Conservation (phyloP, 306 rosid species). For the Vigna angularis region DNA sequence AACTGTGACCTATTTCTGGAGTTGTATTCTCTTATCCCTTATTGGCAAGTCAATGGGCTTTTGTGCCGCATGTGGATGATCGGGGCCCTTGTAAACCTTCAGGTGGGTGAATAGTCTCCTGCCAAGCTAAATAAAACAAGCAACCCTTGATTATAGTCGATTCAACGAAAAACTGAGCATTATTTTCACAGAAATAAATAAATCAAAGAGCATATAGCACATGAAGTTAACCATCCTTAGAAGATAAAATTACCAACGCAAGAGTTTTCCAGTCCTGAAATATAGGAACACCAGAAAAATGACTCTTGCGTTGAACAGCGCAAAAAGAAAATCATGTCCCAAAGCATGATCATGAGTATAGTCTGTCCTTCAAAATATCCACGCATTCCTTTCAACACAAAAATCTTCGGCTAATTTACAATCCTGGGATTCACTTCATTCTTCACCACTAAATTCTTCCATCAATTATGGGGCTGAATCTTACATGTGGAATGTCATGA, state of each 20-base stretch:
- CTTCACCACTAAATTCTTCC: background rate
- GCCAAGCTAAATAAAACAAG: constrained; percentile 80
- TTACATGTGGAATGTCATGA: constrained; percentile 31
- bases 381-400: constrained; percentile 28
- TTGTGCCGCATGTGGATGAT: constrained; percentile 95
- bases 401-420: constrained; percentile 23
- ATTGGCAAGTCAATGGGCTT: constrained; percentile 81
- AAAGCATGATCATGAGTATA: background rate
- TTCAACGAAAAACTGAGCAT: constrained; percentile 21
- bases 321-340: background rate
- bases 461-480: constrained; percentile 11
- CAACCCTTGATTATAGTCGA: constrained; percentile 35
- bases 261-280: constrained; percentile 13
- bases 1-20: constrained; percentile 59
- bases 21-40: constrained; percentile 83
- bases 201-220: background rate
- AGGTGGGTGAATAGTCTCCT: constrained; percentile 88
- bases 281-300: constrained; percentile 8
- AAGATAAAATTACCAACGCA: constrained; percentile 8
- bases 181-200: background rate
- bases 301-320: background rate
- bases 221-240: constrained; percentile 26
- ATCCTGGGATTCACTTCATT: background rate
- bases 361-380: background rate
- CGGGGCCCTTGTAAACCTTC: constrained; percentile 89